Conservation (phyloP, 352 stramenopile genomes). For the Pythium aristosporum region DNA sequence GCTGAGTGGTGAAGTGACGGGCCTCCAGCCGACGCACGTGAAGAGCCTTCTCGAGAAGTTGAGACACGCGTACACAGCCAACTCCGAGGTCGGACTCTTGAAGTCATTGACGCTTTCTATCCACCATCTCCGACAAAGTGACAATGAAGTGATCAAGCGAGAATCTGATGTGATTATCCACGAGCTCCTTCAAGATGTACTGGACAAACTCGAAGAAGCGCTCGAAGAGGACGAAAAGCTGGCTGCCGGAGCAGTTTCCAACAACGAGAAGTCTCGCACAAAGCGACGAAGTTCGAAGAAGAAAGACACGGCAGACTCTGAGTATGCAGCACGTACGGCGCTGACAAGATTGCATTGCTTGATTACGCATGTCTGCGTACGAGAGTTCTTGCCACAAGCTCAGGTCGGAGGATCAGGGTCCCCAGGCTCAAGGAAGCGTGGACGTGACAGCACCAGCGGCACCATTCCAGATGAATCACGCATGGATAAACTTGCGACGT, state of each 20-base stretch:
- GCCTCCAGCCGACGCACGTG: conserved; percentile 64
- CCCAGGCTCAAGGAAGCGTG: conserved; percentile 9
- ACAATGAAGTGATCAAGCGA: conserved; percentile 77
- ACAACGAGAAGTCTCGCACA: conserved; percentile 21
- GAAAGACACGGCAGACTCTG: conserved; percentile 60
- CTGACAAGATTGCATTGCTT: conserved; percentile 62
- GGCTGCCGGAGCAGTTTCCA: conserved; percentile 17
- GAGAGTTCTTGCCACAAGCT: conserved; percentile 48
- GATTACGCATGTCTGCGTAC: conserved; percentile 59
- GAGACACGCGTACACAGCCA: conserved; percentile 63
- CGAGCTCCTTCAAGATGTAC: conserved; percentile 64
- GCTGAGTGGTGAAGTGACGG: conserved; percentile 58
- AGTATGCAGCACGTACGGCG: conserved; percentile 67
- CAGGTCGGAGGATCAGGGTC: not conserved
- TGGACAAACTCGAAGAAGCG: conserved; percentile 57
- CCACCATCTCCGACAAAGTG: conserved; percentile 63
- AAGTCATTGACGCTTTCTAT: conserved; percentile 64
- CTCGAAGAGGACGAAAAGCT: conserved; percentile 57
- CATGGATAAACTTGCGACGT: conserved; percentile 39
- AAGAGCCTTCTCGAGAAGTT: conserved; percentile 76
- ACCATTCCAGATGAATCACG: conserved; percentile 10
- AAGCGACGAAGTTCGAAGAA: conserved; percentile 28
- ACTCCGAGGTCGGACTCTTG: conserved; percentile 74
- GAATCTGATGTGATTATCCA: conserved; percentile 76
- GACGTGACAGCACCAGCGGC: conserved; percentile 3